phyloP scores from a whole-genome alignment of 768 basidiomycete genomes.

The Pisolithus albus region DNA sequence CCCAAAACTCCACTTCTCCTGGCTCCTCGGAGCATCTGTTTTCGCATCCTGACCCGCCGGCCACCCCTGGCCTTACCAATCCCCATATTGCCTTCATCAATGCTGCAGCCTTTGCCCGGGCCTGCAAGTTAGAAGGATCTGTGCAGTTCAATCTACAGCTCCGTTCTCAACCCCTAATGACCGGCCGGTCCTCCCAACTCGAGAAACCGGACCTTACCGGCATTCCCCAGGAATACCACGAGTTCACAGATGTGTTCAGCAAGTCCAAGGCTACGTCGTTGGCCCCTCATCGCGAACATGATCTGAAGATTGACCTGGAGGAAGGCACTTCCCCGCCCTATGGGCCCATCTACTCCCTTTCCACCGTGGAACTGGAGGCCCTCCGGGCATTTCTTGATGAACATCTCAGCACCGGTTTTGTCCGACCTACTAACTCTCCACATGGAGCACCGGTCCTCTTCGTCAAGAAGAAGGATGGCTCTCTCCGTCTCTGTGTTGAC shows the following conservation, averaged over 20 bases:
- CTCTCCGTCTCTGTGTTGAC: too few relatives aligned
- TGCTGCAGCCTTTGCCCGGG: neutral
- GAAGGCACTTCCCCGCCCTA: neutral
- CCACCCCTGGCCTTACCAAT: neutral
- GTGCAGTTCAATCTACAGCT: neutral
- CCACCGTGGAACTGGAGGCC: conserved; percentile 22
- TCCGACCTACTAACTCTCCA: neutral
- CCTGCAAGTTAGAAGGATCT: neutral
- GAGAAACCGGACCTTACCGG: too few relatives aligned
- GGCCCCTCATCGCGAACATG: neutral
- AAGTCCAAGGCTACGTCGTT: neutral
- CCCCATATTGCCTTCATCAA: neutral
- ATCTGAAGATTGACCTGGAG: neutral
- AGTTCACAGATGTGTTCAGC: conserved; percentile 13
- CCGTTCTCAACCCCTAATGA: too few relatives aligned
- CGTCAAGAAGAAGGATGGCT: too few relatives aligned
- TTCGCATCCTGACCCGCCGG: neutral
- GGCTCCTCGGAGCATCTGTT: too few relatives aligned
- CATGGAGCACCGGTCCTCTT: neutral
- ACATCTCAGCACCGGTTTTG: conserved; percentile 17
- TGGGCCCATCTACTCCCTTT: neutral
- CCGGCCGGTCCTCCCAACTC: neutral
- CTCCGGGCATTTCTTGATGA: conserved; percentile 31
- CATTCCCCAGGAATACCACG: conserved; percentile 2
- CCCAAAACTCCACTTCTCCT: too few relatives aligned